These are phyloP conservation scores for Plasmodium malariae DNA, from an alignment of 169 alveolate genomes.

Conservation along the genomic window DNA sequence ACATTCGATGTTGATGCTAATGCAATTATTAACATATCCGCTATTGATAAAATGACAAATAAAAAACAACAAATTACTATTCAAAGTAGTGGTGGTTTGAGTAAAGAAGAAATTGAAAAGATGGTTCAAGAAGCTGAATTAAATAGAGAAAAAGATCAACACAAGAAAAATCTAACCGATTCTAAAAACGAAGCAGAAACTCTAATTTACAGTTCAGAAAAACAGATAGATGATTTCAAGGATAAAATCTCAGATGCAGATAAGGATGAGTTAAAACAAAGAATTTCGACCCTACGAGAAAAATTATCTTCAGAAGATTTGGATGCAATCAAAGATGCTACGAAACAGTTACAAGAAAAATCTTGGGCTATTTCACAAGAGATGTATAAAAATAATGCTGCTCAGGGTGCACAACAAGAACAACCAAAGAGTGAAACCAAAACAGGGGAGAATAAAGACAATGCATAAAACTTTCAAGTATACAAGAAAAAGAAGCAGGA, in stretches of 20 bases:
- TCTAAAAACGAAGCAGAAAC: conserved; percentile 96
- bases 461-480: conserved; percentile 40
- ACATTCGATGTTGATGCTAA: conserved; percentile 98
- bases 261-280: conserved; percentile 87
- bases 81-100: conserved; percentile 97
- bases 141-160: conserved; percentile 95
- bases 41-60: conserved; percentile 98
- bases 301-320: conserved; percentile 88
- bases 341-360: conserved; percentile 92
- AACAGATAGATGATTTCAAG: conserved; percentile 91
- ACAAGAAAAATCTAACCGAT: conserved; percentile 93
- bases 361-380: conserved; percentile 95
- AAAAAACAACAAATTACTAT: conserved; percentile 96
- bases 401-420: conserved; percentile 76
- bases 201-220: conserved; percentile 91
- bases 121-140: conserved; percentile 98
- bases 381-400: conserved; percentile 86
- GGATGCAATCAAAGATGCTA: conserved; percentile 88
- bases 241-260: conserved; percentile 92
- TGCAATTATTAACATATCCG: conserved; percentile 98
- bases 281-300: conserved; percentile 85
- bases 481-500: not conserved
- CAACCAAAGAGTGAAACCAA: conserved; percentile 78
- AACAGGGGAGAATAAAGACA: conserved; percentile 75
- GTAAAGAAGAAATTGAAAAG: conserved; percentile 93